phyloP scores from a whole-genome alignment of 345 rosid species.

The Pistacia vera region DNA sequence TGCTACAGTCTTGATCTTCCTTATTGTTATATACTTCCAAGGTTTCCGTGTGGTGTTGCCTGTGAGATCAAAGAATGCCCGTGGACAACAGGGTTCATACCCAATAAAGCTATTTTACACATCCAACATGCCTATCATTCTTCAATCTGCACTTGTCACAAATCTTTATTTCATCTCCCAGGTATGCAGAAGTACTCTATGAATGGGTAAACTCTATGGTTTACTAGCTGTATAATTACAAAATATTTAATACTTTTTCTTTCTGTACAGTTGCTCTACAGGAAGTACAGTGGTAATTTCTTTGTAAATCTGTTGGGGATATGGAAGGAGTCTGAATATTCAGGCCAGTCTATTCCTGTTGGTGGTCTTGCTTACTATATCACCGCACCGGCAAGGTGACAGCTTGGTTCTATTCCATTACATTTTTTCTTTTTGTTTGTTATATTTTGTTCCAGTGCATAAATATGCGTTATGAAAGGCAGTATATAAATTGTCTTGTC shows the following conservation, averaged over 20 bases:
- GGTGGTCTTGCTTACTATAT: conserved; percentile 74
- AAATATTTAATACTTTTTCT: background rate
- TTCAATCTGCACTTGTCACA: conserved; percentile 77
- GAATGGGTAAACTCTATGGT: background rate
- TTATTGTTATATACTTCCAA: conserved; percentile 73
- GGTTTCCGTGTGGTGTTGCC: conserved; percentile 75
- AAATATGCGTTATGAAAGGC: background rate
- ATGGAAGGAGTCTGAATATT: conserved; percentile 78
- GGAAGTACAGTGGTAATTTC: conserved; percentile 71
- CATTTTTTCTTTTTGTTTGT: background rate
- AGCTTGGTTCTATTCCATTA: background rate
- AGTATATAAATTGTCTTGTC: background rate
- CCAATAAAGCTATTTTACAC: conserved; percentile 81
- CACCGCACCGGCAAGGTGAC: conserved; percentile 67
- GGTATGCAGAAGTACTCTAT: conserved; percentile 29
- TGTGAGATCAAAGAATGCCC: conserved; percentile 74
- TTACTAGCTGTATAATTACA: background rate
- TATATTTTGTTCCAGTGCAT: background rate
- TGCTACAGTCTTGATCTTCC: conserved; percentile 63
- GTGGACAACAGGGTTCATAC: conserved; percentile 79
- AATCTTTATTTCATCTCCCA: conserved; percentile 76
- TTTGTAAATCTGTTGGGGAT: conserved; percentile 68
- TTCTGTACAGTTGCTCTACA: conserved; percentile 56
- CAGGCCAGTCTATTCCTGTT: conserved; percentile 69
- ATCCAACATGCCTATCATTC: conserved; percentile 83